A percentile compares a stretch with the other conserved stretches of the same genome.
phyloP scores from a whole-genome alignment of 768 basidiomycete species.

The Psilocybe subaeruginosa region DNA sequence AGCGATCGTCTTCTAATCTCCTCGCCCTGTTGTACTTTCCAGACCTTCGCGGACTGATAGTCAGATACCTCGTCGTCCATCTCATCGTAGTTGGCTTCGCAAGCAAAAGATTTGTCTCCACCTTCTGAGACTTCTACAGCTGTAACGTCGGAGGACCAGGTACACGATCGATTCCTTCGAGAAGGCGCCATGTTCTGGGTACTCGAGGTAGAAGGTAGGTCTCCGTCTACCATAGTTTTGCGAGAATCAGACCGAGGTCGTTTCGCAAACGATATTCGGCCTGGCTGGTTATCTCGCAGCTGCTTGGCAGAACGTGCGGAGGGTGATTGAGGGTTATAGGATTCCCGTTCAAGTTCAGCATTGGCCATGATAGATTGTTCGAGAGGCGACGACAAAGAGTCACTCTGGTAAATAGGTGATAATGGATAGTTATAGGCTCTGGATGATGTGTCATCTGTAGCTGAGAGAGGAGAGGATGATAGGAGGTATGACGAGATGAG shows the following conservation, averaged over 20 bases:
- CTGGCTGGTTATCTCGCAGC: neutral
- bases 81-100: neutral
- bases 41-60: too few relatives aligned
- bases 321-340: neutral
- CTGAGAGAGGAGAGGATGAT: conserved; percentile 2
- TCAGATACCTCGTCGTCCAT: neutral
- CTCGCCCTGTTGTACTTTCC: neutral
- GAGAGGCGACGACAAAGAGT: conserved; percentile 10
- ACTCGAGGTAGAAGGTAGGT: neutral
- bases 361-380: conserved; percentile 11
- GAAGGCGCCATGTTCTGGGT: neutral
- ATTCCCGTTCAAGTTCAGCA: conserved; percentile 3
- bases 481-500: conserved; percentile 8
- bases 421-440: neutral
- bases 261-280: neutral
- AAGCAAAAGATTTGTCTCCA: neutral
- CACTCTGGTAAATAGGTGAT: conserved; percentile 10
- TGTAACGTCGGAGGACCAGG: conserved; percentile 12
- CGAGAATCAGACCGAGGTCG: neutral
- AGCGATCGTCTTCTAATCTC: neutral
- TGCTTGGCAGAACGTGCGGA: neutral
- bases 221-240: neutral
- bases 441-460: neutral
- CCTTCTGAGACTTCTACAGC: neutral
- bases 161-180: conserved; percentile 3